Conservation (phyloP, 352 stramenopile genomes). For the Globisporangium rhizosaccharum region DNA sequence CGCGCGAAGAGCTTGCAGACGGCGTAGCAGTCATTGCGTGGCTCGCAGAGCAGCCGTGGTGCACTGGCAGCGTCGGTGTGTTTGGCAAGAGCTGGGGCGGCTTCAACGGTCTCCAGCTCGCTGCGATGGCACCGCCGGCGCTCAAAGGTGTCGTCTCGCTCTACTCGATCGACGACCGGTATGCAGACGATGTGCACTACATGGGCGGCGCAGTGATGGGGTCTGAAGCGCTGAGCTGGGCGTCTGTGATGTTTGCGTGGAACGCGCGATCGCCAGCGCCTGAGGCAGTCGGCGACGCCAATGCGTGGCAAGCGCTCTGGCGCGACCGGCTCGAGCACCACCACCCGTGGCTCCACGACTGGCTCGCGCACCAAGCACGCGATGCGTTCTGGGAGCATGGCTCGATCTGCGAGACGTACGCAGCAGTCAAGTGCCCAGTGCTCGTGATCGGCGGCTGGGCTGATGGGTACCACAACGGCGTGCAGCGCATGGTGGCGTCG, state of each 20-base stretch:
- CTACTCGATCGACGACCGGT: constrained; percentile 53
- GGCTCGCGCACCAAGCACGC: constrained; percentile 34
- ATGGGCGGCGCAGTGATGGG: constrained; percentile 35
- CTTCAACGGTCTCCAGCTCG: constrained; percentile 47
- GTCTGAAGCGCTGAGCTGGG: constrained; percentile 47
- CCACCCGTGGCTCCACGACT: constrained; percentile 42
- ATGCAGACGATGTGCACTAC: constrained; percentile 49
- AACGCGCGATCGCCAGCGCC: constrained; percentile 34
- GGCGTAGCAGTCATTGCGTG: constrained; percentile 41
- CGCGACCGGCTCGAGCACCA: constrained; percentile 33
- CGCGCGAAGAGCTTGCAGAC: constrained; percentile 34
- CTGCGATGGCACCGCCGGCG: constrained; percentile 27
- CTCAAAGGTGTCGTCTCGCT: constrained; percentile 41
- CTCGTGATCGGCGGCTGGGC: constrained; percentile 44
- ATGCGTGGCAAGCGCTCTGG: constrained; percentile 24
- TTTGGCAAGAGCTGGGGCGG: constrained; percentile 55
- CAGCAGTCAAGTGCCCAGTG: constrained; percentile 28
- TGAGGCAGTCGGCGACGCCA: constrained; percentile 24
- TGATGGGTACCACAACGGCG: constrained; percentile 45
- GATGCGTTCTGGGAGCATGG: constrained; percentile 44
- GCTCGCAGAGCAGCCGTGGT: constrained; percentile 38
- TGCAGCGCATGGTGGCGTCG: constrained; percentile 32
- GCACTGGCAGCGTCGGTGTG: constrained; percentile 29
- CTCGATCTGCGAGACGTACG: constrained; percentile 38
- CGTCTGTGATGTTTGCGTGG: constrained; percentile 42